Base-by-base conservation (phyloP, 768 basidiomycete genomes). In the Tulasnella sp. region DNA sequence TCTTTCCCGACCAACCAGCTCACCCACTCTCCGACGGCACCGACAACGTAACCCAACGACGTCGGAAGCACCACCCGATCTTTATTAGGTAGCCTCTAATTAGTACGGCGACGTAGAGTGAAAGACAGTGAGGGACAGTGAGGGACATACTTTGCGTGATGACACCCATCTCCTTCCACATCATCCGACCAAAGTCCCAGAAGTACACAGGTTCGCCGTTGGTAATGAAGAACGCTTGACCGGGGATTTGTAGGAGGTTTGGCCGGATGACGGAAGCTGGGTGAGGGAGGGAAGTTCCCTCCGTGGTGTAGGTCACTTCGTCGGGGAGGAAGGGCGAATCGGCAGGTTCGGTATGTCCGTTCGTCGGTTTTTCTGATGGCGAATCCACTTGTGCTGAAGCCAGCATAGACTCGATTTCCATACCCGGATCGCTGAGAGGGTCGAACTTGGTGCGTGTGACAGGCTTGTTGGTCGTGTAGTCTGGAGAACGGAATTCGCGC, bases 141-240 rank as follows among this genome's bases (percentile, higher is more conserved):
- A 68, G 70, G 2, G 19, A 54, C 60, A 12, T 58, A 52, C 45
- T 5, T 31, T 21, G 58, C 51, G 59, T 63, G 41, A 48, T 49
- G 58, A n/a, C 72, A 69, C 46, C 73, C 72, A 66, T 81, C 80
- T 14, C 39, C 63, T 54, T 86, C 90, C 89, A 98, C n/a, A 96
- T 70, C 2, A 77, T 69, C 5, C 89, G 78, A 29, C 82, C 75
- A 65, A 94, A 83, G 71, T 96, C 92, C 94, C 94, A 99, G 73
- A 97, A 97, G 69, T 89, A 88, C 56, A 83, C 76, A 2, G 93
- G 94, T 67, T 98, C 93, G 61, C 92, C 91, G 66, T 98, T 98
- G 57, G 92, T 93, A 70, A 99, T 87, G 76, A 91, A 94, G 74
- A 92, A 99, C 2, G 72, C 87, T 68, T 97, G 87, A 0, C 94